Evolutionary conservation across 495 filamentous ascomycete genomes (phyloP).

Genomic region (Penicillium paradoxum): DNA sequence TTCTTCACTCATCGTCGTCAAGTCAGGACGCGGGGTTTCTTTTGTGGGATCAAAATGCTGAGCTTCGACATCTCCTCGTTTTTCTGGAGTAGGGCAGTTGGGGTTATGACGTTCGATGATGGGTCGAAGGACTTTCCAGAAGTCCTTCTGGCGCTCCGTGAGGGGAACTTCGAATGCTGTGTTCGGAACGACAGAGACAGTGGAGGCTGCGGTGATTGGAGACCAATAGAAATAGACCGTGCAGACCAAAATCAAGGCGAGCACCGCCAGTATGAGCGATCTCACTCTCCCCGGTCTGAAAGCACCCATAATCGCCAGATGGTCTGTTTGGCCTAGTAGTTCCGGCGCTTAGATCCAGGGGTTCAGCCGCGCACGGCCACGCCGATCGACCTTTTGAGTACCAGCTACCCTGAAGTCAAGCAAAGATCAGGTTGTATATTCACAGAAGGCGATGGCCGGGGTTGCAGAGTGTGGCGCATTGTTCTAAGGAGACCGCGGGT

Average conservation of each 20-base stretch:
- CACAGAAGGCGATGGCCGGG: not conserved
- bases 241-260: conserved; percentile 27
- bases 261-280: conserved; percentile 22
- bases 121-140: conserved; percentile 32
- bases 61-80: conserved; percentile 14
- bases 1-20: conserved; percentile 31
- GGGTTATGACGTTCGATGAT: conserved; percentile 29
- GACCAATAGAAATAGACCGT: conserved; percentile 34
- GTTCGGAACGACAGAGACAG: conserved; percentile 27
- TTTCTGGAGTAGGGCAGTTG: conserved; percentile 23
- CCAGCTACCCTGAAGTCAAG: not conserved
- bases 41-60: conserved; percentile 33
- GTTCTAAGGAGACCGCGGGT: not conserved
- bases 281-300: conserved; percentile 32
- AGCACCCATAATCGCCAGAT: conserved; percentile 20
- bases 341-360: conserved; percentile 1
- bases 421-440: not conserved
- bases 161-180: conserved; percentile 33
- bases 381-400: conserved; percentile 11
- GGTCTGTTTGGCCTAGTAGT: not conserved
- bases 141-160: conserved; percentile 28
- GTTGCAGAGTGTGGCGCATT: conserved; percentile 2
- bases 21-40: conserved; percentile 29
- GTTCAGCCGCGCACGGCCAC: conserved; percentile 21
- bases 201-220: conserved; percentile 19